A percentile compares a stretch with the other conserved stretches of the same genome.
phyloP scores from a whole-genome alignment of 768 basidiomycete species.

The Gymnopilus dilepis region DNA sequence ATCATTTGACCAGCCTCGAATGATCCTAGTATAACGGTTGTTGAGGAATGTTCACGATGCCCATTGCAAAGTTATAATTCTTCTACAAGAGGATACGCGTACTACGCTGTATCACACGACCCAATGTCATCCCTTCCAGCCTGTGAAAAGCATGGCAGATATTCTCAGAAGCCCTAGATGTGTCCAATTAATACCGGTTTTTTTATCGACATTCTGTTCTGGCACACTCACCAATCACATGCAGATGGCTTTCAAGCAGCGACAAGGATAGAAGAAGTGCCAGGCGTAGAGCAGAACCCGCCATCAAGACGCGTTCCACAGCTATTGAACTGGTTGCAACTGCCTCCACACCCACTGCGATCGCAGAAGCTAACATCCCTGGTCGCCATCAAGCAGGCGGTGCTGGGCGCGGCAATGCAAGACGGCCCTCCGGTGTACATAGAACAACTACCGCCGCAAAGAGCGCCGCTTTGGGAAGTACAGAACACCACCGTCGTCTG shows the following conservation, averaged over 20 bases:
- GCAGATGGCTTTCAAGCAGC: not conserved
- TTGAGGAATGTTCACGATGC: no score
- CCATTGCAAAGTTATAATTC: no score
- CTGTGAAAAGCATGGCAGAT: no score
- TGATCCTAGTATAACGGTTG: no score
- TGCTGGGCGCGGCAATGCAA: slow-evolving; percentile 34
- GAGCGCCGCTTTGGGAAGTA: slow-evolving; percentile 17
- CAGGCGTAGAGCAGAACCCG: slow-evolving; percentile 36
- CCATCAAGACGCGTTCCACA: slow-evolving; percentile 32
- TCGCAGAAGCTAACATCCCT: slow-evolving; percentile 36
- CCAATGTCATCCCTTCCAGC: no score
- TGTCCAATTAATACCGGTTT: no score
- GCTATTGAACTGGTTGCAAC: slow-evolving; percentile 26
- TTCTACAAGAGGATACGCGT: no score
- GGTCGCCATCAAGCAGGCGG: slow-evolving; percentile 38
- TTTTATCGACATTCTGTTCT: no score
- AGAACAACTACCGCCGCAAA: slow-evolving; percentile 38
- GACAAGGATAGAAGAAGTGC: slow-evolving; percentile 31
- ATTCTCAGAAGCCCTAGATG: no score
- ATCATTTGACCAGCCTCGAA: no score
- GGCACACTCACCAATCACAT: no score
- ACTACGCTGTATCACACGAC: no score
- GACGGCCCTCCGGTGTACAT: slow-evolving; percentile 33
- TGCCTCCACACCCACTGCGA: slow-evolving; percentile 25
- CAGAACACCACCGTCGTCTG: slow-evolving; percentile 36